These are phyloP conservation scores for Cyberlindnera xylosilytica DNA, from an alignment of 805 yeast genomes.

Conservation along the genomic window DNA sequence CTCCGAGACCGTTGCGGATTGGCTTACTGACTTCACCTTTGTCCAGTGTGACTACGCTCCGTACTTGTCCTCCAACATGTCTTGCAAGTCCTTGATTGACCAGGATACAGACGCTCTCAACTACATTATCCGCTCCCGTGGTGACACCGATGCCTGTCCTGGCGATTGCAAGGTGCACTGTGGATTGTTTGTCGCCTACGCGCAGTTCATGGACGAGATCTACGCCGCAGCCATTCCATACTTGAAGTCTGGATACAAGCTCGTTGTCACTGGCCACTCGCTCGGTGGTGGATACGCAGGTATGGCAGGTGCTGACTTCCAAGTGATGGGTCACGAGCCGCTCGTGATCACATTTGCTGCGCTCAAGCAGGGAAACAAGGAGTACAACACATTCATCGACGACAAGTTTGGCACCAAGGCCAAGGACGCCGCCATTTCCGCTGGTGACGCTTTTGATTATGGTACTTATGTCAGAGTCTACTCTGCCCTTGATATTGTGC, in stretches of 20 bases:
- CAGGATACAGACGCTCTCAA: not conserved
- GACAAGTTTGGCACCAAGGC: conserved; percentile 38
- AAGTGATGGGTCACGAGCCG: conserved; percentile 50
- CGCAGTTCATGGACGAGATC: conserved; percentile 43
- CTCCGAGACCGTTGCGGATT: conserved; percentile 57
- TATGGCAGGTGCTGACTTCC: conserved; percentile 59
- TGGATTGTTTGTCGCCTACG: conserved; percentile 46
- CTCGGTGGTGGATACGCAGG: conserved; percentile 71
- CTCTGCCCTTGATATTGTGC: conserved; percentile 57
- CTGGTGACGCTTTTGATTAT: conserved; percentile 30
- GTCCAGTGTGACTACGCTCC: conserved; percentile 29
- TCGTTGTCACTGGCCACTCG: conserved; percentile 70
- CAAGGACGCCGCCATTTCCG: conserved; percentile 26
- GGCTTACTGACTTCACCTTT: conserved; percentile 50
- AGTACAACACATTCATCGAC: conserved; percentile 52
- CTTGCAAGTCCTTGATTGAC: not conserved
- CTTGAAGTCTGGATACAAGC: conserved; percentile 40
- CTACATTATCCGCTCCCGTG: conserved; percentile 2
- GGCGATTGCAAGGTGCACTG: no score
- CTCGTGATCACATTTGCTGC: conserved; percentile 58
- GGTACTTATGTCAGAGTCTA: conserved; percentile 47
- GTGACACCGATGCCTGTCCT: conserved; percentile 34
- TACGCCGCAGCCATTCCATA: conserved; percentile 32
- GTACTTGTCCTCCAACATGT: conserved; percentile 1
- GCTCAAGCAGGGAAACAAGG: conserved; percentile 59